Conservation (phyloP, 495 filamentous ascomycete species). For the Penicillium mononematosum region DNA sequence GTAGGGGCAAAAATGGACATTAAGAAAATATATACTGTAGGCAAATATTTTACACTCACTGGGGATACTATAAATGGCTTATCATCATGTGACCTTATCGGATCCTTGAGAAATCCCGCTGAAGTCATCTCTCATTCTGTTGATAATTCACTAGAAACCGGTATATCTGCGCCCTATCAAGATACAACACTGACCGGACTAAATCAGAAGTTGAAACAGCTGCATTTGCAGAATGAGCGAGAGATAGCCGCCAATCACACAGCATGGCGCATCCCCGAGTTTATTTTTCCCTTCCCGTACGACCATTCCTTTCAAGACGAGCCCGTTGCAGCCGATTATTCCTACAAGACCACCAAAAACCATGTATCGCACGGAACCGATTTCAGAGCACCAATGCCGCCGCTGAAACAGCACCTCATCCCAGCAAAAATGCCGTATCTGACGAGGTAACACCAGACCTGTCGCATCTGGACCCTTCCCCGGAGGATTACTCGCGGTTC, state of each 20-base stretch:
- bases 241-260: constrained; percentile 12
- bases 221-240: constrained; percentile 16
- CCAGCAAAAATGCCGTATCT: constrained; percentile 10
- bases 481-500: constrained; percentile 76
- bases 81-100: constrained; percentile 22
- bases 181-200: too few species aligned
- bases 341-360: constrained; percentile 29
- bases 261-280: constrained; percentile 29
- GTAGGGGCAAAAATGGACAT: background rate
- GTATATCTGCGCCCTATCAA: background rate
- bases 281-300: constrained; percentile 20
- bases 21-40: background rate
- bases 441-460: constrained; percentile 33
- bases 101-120: constrained; percentile 16
- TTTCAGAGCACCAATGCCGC: constrained; percentile 36
- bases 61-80: constrained; percentile 2
- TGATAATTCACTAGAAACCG: background rate
- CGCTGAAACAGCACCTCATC: constrained; percentile 13
- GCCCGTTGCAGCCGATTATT: constrained; percentile 11
- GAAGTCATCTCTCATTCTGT: constrained; percentile 5
- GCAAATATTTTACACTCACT: background rate
- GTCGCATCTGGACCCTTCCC: constrained; percentile 71
- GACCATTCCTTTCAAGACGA: constrained; percentile 12
- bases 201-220: background rate
- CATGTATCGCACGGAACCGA: constrained; percentile 33